Conservation (phyloP, 1,284 basidiomycete species). For the Ceratorhiza oryzae-sativae region DNA sequence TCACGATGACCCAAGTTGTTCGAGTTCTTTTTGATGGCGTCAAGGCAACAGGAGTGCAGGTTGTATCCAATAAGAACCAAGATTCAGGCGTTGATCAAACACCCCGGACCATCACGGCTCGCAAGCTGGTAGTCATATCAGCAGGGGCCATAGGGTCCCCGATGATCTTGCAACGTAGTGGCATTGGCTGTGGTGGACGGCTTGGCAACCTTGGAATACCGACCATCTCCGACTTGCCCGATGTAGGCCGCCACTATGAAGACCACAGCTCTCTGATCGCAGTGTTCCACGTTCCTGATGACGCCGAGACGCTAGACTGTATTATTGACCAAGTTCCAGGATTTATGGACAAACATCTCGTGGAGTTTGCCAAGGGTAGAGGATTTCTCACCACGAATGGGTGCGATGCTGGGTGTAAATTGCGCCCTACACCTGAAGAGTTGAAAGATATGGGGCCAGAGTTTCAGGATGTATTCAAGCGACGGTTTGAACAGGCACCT, state of each 20-base stretch:
- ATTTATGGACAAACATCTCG: conserved; percentile 7
- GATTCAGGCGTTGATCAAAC: conserved; percentile 17
- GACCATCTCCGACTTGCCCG: conserved; percentile 58
- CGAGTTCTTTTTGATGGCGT: conserved; percentile 22
- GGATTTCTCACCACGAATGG: conserved; percentile 28
- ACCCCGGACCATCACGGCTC: conserved; percentile 20
- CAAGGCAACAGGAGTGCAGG: conserved; percentile 30
- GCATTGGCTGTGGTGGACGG: conserved; percentile 56
- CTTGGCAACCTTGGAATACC: conserved; percentile 56
- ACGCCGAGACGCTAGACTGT: conserved; percentile 27
- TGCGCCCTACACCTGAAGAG: conserved; percentile 58
- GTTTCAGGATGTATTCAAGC: conserved; percentile 56
- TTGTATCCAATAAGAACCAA: conserved; percentile 12
- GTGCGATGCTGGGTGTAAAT: conserved; percentile 58
- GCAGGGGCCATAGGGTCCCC: conserved; percentile 53
- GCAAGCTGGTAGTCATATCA: conserved; percentile 33
- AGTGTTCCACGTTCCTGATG: conserved; percentile 13
- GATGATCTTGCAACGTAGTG: conserved; percentile 62
- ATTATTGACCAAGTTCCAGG: conserved; percentile 14
- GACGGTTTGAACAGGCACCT: conserved; percentile 55
- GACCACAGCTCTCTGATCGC: conserved; percentile 49
- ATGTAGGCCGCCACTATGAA: conserved; percentile 63
- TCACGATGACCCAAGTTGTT: conserved; percentile 17
- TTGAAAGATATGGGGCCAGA: conserved; percentile 56
- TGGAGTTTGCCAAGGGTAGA: conserved; percentile 21